Base-by-base conservation (phyloP, 306 rosid species). In the Cajanus cajan region DNA sequence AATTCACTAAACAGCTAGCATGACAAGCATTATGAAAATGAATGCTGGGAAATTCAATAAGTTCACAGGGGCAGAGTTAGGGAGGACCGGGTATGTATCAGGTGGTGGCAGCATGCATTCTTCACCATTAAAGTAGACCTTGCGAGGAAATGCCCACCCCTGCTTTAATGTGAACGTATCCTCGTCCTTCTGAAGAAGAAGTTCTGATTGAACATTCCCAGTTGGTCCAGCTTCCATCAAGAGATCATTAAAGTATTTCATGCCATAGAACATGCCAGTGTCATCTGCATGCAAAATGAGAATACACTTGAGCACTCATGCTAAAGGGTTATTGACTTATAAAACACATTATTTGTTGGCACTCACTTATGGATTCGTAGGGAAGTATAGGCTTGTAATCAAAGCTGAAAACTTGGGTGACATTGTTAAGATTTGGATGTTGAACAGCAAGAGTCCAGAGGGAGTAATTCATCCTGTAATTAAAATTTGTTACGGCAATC, bases 141-240 rank as follows among this genome's bases (percentile, higher is more conserved):
- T 91, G 8, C 88, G 93, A 50, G 98, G 98, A 83, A 92, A 95
- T 15, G 97, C 96, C 99, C 99, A 93, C 8, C 98, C 98, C 14
- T 93, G 90, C 89, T 90, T 95, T 24, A 93, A 70, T 57, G 98
- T 91, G 85, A 92, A 95, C 0, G 97, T 88, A 33, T 91, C 79
- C 80, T 40, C 39, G 83, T 92, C 87, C 86, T 95, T 95, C 40
- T 41, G 83, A 81, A 95, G 91, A 76, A 93, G 97, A 70, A 92
- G 80, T 76, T 95, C 99, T 5, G 97, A 95, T 75, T 95, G 98
- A 64, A 95, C 87, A 61, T 93, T 90, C 71, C 98, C 98, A 1
- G 81, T 55, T 73, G 97, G 94, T 57, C 98, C 98, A 19, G 97
- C 98, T 86, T 95, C 90, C 98, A 91, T 87, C 45, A 95, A 71